Percentiles rank a stretch among this genome's conserved stretches.
Conservation (phyloP, 306 rosid genomes). For the Luffa acutangula region DNA sequence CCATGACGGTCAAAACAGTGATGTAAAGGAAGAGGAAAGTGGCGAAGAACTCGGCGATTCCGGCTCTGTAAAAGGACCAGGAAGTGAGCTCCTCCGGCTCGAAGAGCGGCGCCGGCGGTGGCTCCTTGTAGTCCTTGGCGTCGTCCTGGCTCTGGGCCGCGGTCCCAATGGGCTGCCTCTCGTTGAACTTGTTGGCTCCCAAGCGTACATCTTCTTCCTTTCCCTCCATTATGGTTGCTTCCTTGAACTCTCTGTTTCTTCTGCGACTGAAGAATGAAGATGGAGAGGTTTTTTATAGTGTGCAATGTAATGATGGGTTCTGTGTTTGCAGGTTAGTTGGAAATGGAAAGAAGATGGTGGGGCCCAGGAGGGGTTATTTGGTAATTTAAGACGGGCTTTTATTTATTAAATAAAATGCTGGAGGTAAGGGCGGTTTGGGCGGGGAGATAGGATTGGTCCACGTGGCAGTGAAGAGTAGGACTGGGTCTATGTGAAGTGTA, state of each 20-base stretch:
- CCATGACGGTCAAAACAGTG: conserved; percentile 47
- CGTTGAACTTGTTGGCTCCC: conserved; percentile 85
- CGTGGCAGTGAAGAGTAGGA: not conserved
- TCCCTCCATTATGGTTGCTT: conserved; percentile 38
- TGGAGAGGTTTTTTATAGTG: not conserved
- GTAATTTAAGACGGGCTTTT: not conserved
- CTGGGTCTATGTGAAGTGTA: not conserved
- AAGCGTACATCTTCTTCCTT: conserved; percentile 73
- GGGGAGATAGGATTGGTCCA: not conserved
- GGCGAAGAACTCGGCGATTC: conserved; percentile 52
- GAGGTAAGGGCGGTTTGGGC: not conserved
- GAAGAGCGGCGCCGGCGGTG: conserved; percentile 56
- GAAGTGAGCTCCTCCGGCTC: conserved; percentile 74
- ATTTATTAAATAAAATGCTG: not conserved
- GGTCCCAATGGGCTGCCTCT: conserved; percentile 67
- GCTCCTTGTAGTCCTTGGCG: conserved; percentile 64
- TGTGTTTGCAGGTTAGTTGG: not conserved
- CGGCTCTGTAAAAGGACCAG: conserved; percentile 58
- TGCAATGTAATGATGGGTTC: not conserved
- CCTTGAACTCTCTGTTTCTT: not conserved
- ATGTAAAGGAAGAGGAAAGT: conserved; percentile 46
- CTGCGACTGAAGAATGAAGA: not conserved
- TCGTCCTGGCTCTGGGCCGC: conserved; percentile 66
- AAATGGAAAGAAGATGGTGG: not conserved
- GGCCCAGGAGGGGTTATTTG: not conserved